Conservation (phyloP, 1,284 basidiomycete species). For the Cryptococcus sp. region DNA sequence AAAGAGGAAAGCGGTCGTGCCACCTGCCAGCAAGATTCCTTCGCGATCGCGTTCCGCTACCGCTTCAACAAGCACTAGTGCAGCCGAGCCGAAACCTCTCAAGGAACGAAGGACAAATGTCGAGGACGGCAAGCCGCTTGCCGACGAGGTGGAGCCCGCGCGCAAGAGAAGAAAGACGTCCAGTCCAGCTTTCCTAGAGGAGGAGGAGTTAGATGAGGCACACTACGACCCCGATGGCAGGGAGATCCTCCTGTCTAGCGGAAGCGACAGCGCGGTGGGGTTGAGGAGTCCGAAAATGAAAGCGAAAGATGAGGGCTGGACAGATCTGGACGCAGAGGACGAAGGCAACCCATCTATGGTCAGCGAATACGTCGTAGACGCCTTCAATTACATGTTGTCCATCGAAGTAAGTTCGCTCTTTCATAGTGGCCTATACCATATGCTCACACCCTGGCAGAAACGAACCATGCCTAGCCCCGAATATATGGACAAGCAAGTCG, state of each 20-base stretch:
- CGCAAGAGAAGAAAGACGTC: slow-evolving; percentile 47
- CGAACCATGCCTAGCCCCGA: slow-evolving; percentile 80
- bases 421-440: background rate
- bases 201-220: slow-evolving; percentile 30
- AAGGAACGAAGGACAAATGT: slow-evolving; percentile 25
- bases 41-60: slow-evolving; percentile 26
- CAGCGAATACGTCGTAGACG: slow-evolving; percentile 91
- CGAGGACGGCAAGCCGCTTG: slow-evolving; percentile 7
- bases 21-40: slow-evolving; percentile 13
- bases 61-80: slow-evolving; percentile 19
- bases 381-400: slow-evolving; percentile 87
- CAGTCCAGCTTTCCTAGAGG: slow-evolving; percentile 25
- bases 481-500: slow-evolving; percentile 88
- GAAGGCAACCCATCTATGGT: slow-evolving; percentile 96
- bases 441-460: slow-evolving; percentile 58
- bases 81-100: slow-evolving; percentile 18
- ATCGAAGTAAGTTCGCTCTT: slow-evolving; percentile 57
- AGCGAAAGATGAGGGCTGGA: slow-evolving; percentile 63
- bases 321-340: slow-evolving; percentile 90
- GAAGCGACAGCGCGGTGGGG: slow-evolving; percentile 25
- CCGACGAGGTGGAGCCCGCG: slow-evolving; percentile 29
- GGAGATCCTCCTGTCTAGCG: slow-evolving; percentile 40
- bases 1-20: slow-evolving; percentile 33
- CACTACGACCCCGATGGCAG: slow-evolving; percentile 43
- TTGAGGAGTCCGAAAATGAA: slow-evolving; percentile 34